Evolutionary conservation across 2,329 filamentous ascomycete species (phyloP), one percentile per base, ranked within the genome.

Genomic region (Cladosporium sp.): DNA sequence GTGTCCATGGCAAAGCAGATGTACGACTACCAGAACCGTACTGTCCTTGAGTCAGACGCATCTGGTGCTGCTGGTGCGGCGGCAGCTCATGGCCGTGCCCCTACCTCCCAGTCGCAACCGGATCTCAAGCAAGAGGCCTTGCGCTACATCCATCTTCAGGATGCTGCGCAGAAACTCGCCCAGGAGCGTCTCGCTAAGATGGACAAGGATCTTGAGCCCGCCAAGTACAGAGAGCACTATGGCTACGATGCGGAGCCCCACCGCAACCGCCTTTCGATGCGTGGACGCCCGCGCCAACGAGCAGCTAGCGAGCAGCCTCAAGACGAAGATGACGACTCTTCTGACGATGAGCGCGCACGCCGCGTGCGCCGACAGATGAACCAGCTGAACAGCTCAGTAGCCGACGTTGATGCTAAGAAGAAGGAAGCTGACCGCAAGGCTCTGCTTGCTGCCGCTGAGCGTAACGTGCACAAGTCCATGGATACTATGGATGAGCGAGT

Each of bases 1-100:
- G 79, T 96, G 3, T 90, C 89, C 11, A 96, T 97, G 91, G 92
- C 92, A 6, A 89, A 88, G 73, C 85, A 88, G 65, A 93, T 96
- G 86, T 96, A 92, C 70, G 83, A 79, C 11, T 84, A 90, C 62
- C 83, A 82, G 61, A 81, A 70, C 43, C 67, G 68, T 4, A 62
- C 63, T 2, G 62, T 58, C 4, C 59, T 68, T 37, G 55, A 58
- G 14, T 54, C 60, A 12, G 64, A 66, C 40, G 60, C 65, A 3
- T 61, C 64, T 8, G 66, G 66, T 19, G 55, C 42, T 19, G 58
- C 58, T 19, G 60, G 64, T 8, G 51, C 72, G 7, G 61, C 70
- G 19, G 64, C 69, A 52, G 66, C 68, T n/a, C 65, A 74, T 56
- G 65, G 61, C 54, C 64, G 60, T 43, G 60, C 62, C 42, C 75